Percentiles rank a stretch among this genome's conserved stretches.
Evolutionary conservation across 371 early-diverging fungal genomes (phyloP).

Genomic region (Dinochytrium kinnereticum): DNA sequence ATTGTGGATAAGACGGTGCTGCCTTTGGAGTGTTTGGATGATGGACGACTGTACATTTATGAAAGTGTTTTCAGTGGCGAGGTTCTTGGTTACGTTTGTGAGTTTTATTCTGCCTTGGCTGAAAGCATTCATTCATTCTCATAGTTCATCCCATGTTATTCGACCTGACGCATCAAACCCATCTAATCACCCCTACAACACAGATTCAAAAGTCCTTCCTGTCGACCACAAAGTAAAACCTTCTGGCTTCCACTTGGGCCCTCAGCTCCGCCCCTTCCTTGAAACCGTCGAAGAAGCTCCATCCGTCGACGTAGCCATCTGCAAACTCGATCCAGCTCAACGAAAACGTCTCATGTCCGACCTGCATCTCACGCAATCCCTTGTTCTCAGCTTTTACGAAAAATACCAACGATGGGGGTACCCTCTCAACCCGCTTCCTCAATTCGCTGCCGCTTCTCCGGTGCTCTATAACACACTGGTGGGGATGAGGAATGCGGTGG

Average conservation of each 20-base stretch:
- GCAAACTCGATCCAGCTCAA: slow-evolving; percentile 15
- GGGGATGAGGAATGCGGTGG: slow-evolving; percentile 6
- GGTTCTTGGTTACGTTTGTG: slow-evolving; percentile 27
- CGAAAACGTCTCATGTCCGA: slow-evolving; percentile 7
- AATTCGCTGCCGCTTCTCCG: slow-evolving; percentile 32
- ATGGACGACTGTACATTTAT: slow-evolving; percentile 41
- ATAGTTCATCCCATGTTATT: too few relatives aligned
- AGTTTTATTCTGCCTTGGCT: too few relatives aligned
- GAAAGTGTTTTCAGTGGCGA: slow-evolving; percentile 38
- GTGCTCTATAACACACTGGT: slow-evolving; percentile 8
- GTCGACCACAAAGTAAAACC: slow-evolving; percentile 23
- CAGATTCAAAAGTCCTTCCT: slow-evolving; percentile 33
- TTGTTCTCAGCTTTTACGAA: slow-evolving; percentile 24
- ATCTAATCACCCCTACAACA: neutral
- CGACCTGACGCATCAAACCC: too few relatives aligned
- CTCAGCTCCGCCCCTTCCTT: slow-evolving; percentile 32
- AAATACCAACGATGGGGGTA: slow-evolving; percentile 34
- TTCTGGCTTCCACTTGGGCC: slow-evolving; percentile 33
- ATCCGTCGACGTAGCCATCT: slow-evolving; percentile 37
- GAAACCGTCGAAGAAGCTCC: slow-evolving; percentile 28
- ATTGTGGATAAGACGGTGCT: slow-evolving; percentile 40
- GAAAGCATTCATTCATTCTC: too few relatives aligned
- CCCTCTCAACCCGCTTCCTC: slow-evolving; percentile 34
- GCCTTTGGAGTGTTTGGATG: slow-evolving; percentile 34
- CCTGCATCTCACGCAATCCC: neutral